Evolutionary conservation across 2,329 filamentous ascomycete species (phyloP).

Genomic region (Epichloe hybrida): DNA sequence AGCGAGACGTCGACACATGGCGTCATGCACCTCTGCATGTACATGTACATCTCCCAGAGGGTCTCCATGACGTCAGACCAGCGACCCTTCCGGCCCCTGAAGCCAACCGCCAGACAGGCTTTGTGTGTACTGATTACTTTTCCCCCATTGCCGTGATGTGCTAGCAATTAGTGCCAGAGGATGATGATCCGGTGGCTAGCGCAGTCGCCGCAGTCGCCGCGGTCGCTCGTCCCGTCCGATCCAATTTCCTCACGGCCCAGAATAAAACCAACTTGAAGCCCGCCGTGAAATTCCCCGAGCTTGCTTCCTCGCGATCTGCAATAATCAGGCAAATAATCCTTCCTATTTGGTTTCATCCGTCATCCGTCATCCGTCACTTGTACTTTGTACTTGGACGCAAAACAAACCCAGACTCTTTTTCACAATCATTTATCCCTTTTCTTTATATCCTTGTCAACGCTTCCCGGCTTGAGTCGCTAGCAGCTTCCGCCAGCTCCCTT

Average conservation of each 20-base stretch:
- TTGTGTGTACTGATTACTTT: too few species aligned
- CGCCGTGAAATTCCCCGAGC: background rate
- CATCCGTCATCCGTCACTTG: background rate
- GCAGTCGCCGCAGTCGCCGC: background rate
- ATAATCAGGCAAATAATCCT: background rate
- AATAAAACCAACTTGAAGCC: constrained; percentile 3
- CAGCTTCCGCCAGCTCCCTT: too few species aligned
- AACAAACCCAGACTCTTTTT: too few species aligned
- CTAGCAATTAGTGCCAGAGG: background rate
- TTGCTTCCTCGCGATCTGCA: background rate
- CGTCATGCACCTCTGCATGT: constrained; percentile 6
- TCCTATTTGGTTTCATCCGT: background rate
- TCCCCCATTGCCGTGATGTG: background rate
- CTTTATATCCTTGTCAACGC: too few species aligned
- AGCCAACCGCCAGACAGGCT: too few species aligned
- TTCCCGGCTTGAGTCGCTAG: too few species aligned
- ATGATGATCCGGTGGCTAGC: background rate
- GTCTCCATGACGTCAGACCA: constrained; percentile 13
- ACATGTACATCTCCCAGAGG: constrained; percentile 4
- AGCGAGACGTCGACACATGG: background rate
- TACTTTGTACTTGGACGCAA: background rate
- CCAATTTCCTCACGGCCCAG: background rate
- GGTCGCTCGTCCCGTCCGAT: background rate
- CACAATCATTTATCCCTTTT: too few species aligned
- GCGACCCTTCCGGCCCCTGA: background rate